phyloP scores from a whole-genome alignment of 441 rosid genomes.

The Pelargonium australe region DNA sequence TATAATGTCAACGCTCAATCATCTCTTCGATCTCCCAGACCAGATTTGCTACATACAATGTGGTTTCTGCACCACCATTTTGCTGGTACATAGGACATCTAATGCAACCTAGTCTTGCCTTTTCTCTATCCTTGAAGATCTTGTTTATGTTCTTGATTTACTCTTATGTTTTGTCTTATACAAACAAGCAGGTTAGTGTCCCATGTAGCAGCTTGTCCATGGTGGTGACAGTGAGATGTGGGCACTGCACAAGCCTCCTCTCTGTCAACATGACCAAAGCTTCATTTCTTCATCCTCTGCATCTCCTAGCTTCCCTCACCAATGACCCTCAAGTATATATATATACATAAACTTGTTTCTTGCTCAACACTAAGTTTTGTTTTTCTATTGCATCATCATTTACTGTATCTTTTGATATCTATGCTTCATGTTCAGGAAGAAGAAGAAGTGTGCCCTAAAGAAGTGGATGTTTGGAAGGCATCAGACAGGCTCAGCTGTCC shows the following conservation, averaged over 20 bases:
- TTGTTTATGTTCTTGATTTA: not conserved
- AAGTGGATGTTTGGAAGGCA: conserved; percentile 21
- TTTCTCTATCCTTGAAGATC: not conserved
- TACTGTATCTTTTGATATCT: not conserved
- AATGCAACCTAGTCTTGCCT: no score
- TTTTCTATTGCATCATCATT: not conserved
- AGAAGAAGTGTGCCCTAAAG: conserved; percentile 33
- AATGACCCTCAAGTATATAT: conserved; percentile 13
- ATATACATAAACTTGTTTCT: no score
- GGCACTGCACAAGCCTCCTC: conserved; percentile 84
- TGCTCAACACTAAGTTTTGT: no score
- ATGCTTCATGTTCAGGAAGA: conserved; percentile 29
- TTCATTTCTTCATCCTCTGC: conserved; percentile 67
- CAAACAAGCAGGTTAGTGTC: conserved; percentile 61
- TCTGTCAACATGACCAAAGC: conserved; percentile 89
- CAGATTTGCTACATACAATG: conserved; percentile 93
- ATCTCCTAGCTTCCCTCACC: conserved; percentile 58
- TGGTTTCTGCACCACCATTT: conserved; percentile 83
- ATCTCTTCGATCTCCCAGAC: conserved; percentile 70
- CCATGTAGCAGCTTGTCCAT: conserved; percentile 74
- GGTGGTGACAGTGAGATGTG: conserved; percentile 93
- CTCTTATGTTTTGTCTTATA: not conserved
- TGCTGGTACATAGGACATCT: conserved; percentile 42
- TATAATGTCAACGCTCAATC: conserved; percentile 51
- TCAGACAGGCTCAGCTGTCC: conserved; percentile 1